Base-by-base conservation (phyloP, 163 green algal genomes). In the Scenedesmus sp. region DNA sequence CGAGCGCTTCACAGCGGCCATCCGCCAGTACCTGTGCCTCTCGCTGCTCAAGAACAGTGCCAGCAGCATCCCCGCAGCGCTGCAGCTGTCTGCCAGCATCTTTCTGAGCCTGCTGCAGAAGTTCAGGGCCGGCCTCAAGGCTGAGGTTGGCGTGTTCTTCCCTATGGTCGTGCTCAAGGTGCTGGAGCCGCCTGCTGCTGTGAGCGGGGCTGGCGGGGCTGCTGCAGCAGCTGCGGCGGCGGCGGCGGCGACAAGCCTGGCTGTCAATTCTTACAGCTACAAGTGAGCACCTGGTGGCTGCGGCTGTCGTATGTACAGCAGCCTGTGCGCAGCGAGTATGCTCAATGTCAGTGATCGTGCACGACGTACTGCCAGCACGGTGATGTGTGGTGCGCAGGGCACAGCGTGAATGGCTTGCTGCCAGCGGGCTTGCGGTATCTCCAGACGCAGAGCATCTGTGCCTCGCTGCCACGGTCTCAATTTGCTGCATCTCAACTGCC, bases 131-230 rank as follows among this genome's bases (percentile, higher is more conserved):
- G 85, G 81, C 13, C 92, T 99, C 73, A 99, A 99, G 94, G 95
- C 95, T 1, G 96, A 99, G 92, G 96, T 99, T 20, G 97, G 97
- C 40, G 97, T 99, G 22, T 99, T 99, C 94, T 99, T 99, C 93
- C 98, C 98, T 85, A 98, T 99, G 96, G 97, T 99, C 65, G 88
- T 99, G 86, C 95, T 99, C 73, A 97, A 97, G 49, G 93, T 83
- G 43, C 95, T 99, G 73, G 98, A 99, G 93, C 94, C 96, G 3
- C 87, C 78, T 37, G 59, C 59, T 4, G 26, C 85, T 5, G 65
- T 37, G 46, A 81, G 3, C 37, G 72, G 2, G 16, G 83, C 81
- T 12, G 89, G 61, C 5, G 76, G 44, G 40, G 81, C 18, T 49
- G 83, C 6, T 20, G 82, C 81, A 13, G 88, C 76, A 15, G 53